Conservation (phyloP, 176 grass and related monocot species). For the Otatea glauca region DNA sequence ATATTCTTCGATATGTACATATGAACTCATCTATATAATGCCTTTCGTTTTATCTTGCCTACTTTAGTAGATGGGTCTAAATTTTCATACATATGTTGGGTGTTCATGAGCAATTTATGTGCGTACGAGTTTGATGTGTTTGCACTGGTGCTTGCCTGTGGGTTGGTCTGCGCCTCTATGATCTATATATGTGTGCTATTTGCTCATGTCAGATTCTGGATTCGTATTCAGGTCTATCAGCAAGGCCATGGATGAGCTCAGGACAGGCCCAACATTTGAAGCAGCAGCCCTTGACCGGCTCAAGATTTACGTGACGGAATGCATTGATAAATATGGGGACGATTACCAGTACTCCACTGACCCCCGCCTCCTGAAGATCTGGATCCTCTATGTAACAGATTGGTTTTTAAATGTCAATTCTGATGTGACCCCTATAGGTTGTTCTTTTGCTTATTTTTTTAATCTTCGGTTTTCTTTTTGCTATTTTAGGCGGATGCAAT, state of each 20-base stretch:
- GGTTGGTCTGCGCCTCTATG: not conserved
- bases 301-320: constrained; percentile 65
- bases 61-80: not conserved
- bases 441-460: constrained; percentile 8
- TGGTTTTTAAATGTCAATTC: constrained; percentile 23
- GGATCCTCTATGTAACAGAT: constrained; percentile 82
- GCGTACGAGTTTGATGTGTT: constrained; percentile 4
- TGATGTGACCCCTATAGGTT: not conserved
- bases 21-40: not conserved
- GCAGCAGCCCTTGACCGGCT: constrained; percentile 27
- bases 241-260: constrained; percentile 51
- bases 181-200: constrained; percentile 6
- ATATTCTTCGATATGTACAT: not conserved
- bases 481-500: constrained; percentile 67
- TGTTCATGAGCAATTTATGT: not conserved
- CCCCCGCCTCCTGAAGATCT: constrained; percentile 79
- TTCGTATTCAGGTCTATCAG: constrained; percentile 73
- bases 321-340: constrained; percentile 61
- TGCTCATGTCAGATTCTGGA: constrained; percentile 26
- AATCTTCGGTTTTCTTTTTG: constrained; percentile 18
- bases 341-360: constrained; percentile 73
- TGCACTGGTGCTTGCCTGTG: not conserved
- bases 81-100: not conserved
- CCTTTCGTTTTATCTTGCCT: not conserved
- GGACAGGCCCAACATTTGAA: constrained; percentile 35